Conservation (phyloP, 805 yeast species). For the Spathaspora hagerdaliae region DNA sequence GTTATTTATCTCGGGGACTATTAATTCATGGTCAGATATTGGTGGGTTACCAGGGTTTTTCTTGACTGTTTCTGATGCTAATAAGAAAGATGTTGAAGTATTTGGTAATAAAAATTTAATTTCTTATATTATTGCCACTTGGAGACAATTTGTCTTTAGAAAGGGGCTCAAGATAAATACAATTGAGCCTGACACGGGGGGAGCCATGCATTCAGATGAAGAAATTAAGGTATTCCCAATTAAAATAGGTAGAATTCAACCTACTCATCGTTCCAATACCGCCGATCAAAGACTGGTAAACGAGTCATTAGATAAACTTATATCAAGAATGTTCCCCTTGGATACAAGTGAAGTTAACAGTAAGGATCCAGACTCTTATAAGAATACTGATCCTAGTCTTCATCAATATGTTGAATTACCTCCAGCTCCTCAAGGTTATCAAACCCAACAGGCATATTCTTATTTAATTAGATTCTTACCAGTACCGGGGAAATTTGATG, state of each 20-base stretch:
- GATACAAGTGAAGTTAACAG: constrained; percentile 39
- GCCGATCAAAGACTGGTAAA: constrained; percentile 3
- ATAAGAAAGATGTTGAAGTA: constrained; percentile 52
- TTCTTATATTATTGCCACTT: constrained; percentile 61
- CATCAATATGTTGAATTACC: constrained; percentile 37
- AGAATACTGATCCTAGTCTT: constrained; percentile 27
- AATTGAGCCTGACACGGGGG: constrained; percentile 3
- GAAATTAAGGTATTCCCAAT: constrained; percentile 37
- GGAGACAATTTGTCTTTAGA: constrained; percentile 86
- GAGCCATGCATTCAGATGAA: constrained; percentile 24
- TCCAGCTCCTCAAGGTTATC: constrained; percentile 14
- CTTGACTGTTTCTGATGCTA: constrained; percentile 77
- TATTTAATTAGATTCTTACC: constrained; percentile 68
- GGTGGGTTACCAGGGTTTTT: constrained; percentile 94
- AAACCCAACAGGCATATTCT: constrained; percentile 47
- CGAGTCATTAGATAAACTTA: constrained; percentile 31
- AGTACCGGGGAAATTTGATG: constrained; percentile 72
- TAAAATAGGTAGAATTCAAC: constrained; percentile 13
- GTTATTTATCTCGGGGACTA: constrained; percentile 74
- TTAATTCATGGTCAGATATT: constrained; percentile 64
- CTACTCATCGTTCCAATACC: neutral
- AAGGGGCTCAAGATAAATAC: constrained; percentile 53
- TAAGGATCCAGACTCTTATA: constrained; percentile 34
- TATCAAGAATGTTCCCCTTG: constrained; percentile 55
- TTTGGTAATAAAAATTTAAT: constrained; percentile 35